Conservation (phyloP, 805 yeast species). For the Nakazawaea anatomiae region DNA sequence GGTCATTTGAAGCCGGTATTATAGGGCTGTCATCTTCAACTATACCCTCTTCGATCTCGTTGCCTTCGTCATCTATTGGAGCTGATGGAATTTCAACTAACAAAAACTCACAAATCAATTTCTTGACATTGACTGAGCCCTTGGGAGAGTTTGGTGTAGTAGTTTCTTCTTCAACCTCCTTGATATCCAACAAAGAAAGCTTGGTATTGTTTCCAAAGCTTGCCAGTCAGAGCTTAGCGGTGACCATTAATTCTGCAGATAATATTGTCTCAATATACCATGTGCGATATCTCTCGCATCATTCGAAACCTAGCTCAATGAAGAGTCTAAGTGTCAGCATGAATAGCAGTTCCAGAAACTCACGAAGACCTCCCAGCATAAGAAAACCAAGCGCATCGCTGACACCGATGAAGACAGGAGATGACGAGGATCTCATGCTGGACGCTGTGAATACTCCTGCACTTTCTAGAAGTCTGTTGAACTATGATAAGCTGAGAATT, state of each 20-base stretch:
- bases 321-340: conserved; percentile 12
- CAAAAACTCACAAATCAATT: conserved; percentile 22
- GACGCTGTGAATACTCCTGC: conserved; percentile 8
- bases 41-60: conserved; percentile 7
- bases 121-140: conserved; percentile 71
- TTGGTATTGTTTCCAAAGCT: conserved; percentile 47
- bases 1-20: neutral
- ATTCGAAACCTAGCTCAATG: neutral
- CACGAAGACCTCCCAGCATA: conserved; percentile 18
- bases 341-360: conserved; percentile 19
- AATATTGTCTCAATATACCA: conserved; percentile 48
- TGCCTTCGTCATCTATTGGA: conserved; percentile 5
- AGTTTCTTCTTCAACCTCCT: conserved; percentile 63
- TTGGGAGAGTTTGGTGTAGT: conserved; percentile 67
- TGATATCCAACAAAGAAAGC: conserved; percentile 52
- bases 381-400: conserved; percentile 18
- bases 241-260: conserved; percentile 47
- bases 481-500: conserved; percentile 22
- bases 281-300: conserved; percentile 34
- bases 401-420: neutral
- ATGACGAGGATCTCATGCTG: conserved; percentile 1
- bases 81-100: conserved; percentile 15
- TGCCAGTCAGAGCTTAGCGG: conserved; percentile 40
- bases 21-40: neutral
- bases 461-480: conserved; percentile 9